phyloP scores from a whole-genome alignment of 345 rosid genomes.

The Bruguiera parviflora region DNA sequence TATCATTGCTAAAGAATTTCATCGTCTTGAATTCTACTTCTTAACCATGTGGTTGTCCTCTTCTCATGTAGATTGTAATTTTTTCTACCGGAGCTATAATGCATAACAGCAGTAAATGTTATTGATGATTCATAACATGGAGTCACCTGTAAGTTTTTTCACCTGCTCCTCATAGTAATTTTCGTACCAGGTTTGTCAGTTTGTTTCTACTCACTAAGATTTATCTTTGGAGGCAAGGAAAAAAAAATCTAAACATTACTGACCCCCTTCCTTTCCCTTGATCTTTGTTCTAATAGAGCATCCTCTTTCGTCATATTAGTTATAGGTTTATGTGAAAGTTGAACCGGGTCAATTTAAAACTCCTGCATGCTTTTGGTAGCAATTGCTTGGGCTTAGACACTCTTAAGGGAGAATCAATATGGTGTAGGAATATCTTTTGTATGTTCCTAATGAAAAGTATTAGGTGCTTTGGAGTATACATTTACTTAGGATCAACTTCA shows the following conservation, averaged over 20 bases:
- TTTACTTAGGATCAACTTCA: not conserved
- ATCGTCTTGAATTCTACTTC: not conserved
- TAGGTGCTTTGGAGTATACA: not conserved
- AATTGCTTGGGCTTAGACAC: not conserved
- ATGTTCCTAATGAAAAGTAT: not conserved
- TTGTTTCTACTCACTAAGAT: too few relatives aligned
- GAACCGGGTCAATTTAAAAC: not conserved
- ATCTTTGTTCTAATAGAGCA: not conserved
- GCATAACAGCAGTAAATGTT: constrained; percentile 11
- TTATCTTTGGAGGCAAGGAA: too few relatives aligned
- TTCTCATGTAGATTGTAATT: constrained; percentile 12
- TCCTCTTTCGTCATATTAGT: not conserved
- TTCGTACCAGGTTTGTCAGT: not conserved
- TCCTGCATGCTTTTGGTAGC: not conserved
- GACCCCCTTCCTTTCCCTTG: too few relatives aligned
- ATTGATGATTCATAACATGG: constrained; percentile 25
- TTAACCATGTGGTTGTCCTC: not conserved
- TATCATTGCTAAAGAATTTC: not conserved
- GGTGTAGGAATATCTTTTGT: not conserved
- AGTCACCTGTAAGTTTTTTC: constrained; percentile 24
- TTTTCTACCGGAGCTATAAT: constrained; percentile 18
- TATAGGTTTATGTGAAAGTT: not conserved
- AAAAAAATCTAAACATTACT: not conserved
- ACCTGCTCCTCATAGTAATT: not conserved
- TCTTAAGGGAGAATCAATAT: not conserved